These are phyloP conservation scores for Cercophora newfieldiana DNA, from an alignment of 495 filamentous ascomycete genomes.

Conservation along the genomic window DNA sequence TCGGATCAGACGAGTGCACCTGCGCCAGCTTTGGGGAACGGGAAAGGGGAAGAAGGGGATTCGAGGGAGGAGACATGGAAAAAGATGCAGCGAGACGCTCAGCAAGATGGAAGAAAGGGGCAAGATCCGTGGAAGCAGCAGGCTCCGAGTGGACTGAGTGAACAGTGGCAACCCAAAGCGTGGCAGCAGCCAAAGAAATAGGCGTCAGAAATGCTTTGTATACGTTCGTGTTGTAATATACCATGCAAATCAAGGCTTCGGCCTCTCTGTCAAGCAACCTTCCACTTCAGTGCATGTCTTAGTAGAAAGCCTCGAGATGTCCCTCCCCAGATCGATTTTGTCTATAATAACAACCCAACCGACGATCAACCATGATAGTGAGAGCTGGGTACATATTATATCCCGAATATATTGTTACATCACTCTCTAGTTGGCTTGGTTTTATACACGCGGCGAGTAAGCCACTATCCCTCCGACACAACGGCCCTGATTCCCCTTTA, in stretches of 20 bases:
- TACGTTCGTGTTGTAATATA: too few relatives aligned
- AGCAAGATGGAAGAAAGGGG: slow-evolving; percentile 16
- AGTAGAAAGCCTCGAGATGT: too few relatives aligned
- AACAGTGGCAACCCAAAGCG: slow-evolving; percentile 73
- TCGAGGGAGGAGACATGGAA: slow-evolving; percentile 32
- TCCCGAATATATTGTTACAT: slow-evolving; percentile 35
- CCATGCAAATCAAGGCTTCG: too few relatives aligned
- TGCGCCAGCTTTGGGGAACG: slow-evolving; percentile 2
- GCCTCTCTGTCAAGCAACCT: too few relatives aligned
- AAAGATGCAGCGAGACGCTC: slow-evolving; percentile 25
- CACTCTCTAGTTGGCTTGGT: slow-evolving; percentile 21
- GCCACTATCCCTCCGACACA: slow-evolving; percentile 20
- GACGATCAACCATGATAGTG: not conserved
- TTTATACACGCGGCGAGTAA: slow-evolving; percentile 36
- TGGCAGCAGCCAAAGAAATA: slow-evolving; percentile 58
- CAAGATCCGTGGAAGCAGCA: slow-evolving; percentile 64
- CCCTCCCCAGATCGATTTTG: not conserved
- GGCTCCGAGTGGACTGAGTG: slow-evolving; percentile 54
- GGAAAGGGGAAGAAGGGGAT: not conserved
- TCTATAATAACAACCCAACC: not conserved
- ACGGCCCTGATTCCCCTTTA: slow-evolving; percentile 45
- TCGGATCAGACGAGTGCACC: slow-evolving; percentile 2
- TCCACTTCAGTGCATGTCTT: too few relatives aligned
- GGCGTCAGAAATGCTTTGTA: not conserved
- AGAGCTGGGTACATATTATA: slow-evolving; percentile 7